Evolutionary conservation across 2,329 filamentous ascomycete genomes (phyloP).

Genomic region (Neopestalotiopsis clavispora): DNA sequence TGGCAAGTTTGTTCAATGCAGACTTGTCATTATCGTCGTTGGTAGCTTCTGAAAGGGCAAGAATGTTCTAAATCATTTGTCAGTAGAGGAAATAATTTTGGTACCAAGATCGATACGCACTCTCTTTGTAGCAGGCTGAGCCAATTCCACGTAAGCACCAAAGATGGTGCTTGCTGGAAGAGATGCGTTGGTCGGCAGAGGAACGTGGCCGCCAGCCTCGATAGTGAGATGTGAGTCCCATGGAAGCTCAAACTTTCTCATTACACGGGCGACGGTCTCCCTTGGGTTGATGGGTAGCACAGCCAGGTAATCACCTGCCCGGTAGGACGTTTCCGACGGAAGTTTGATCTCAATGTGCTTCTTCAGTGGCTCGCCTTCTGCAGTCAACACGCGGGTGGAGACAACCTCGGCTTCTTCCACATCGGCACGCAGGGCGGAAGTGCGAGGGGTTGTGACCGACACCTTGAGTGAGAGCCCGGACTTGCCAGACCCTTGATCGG

Average conservation of each 20-base stretch:
- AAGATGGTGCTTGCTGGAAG: conserved; percentile 59
- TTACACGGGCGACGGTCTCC: conserved; percentile 56
- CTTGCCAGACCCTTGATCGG: conserved; percentile 46
- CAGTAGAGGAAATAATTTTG: not conserved
- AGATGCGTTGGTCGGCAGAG: conserved; percentile 48
- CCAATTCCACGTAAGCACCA: conserved; percentile 63
- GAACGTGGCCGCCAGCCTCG: conserved; percentile 41
- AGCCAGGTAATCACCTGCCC: conserved; percentile 66
- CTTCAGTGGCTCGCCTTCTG: conserved; percentile 48
- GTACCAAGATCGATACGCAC: conserved; percentile 19
- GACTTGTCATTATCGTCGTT: conserved; percentile 47
- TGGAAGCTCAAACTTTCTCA: conserved; percentile 59
- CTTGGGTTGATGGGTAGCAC: conserved; percentile 63
- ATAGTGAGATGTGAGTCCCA: conserved; percentile 63
- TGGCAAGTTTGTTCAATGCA: conserved; percentile 43
- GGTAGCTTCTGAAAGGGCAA: conserved; percentile 51
- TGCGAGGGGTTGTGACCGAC: conserved; percentile 33
- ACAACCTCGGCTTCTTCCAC: conserved; percentile 51
- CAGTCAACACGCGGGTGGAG: conserved; percentile 48
- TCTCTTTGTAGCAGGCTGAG: conserved; percentile 62
- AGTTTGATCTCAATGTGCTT: conserved; percentile 55
- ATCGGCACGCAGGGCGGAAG: conserved; percentile 50
- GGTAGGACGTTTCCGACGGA: conserved; percentile 58
- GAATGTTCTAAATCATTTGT: conserved; percentile 40
- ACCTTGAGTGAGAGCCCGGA: conserved; percentile 14